Evolutionary conservation across 2,329 filamentous ascomycete genomes (phyloP).

Genomic region (Cercospora zeae-maydis): DNA sequence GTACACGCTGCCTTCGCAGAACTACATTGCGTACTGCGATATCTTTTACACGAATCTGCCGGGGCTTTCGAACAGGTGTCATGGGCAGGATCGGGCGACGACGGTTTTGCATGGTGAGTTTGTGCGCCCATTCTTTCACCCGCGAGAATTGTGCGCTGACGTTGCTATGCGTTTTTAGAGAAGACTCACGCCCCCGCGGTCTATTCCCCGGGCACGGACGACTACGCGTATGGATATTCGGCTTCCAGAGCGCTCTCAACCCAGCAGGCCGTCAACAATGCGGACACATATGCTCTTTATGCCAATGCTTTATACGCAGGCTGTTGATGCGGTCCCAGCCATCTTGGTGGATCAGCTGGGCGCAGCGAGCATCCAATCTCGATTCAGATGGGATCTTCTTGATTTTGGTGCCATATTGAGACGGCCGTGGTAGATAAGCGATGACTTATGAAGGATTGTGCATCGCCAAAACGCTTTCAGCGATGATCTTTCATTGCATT

Average conservation of each 20-base stretch:
- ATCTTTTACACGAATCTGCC: constrained; percentile 57
- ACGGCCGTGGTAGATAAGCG: too few relatives aligned
- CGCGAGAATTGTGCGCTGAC: neutral
- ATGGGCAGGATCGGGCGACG: constrained; percentile 62
- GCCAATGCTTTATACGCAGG: constrained; percentile 32
- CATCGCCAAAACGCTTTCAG: too few relatives aligned
- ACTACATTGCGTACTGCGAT: constrained; percentile 60
- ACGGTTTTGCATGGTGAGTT: constrained; percentile 54
- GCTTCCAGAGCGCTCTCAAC: constrained; percentile 46
- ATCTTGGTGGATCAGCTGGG: neutral
- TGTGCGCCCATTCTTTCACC: neutral
- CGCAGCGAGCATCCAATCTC: too few relatives aligned
- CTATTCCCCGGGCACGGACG: constrained; percentile 55
- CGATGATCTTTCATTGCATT: too few relatives aligned
- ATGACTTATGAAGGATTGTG: too few relatives aligned
- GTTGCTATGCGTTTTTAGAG: constrained; percentile 41
- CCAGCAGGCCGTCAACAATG: constrained; percentile 56
- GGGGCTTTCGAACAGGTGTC: constrained; percentile 51
- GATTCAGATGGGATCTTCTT: too few relatives aligned
- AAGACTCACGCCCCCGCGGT: constrained; percentile 58
- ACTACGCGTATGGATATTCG: constrained; percentile 58
- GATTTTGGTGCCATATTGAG: too few relatives aligned
- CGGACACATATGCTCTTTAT: constrained; percentile 59
- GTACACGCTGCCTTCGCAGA: constrained; percentile 52
- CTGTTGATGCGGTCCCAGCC: neutral